phyloP scores from a whole-genome alignment of 1,139 yeast genomes.

The Candida pseudoviswanathii region DNA sequence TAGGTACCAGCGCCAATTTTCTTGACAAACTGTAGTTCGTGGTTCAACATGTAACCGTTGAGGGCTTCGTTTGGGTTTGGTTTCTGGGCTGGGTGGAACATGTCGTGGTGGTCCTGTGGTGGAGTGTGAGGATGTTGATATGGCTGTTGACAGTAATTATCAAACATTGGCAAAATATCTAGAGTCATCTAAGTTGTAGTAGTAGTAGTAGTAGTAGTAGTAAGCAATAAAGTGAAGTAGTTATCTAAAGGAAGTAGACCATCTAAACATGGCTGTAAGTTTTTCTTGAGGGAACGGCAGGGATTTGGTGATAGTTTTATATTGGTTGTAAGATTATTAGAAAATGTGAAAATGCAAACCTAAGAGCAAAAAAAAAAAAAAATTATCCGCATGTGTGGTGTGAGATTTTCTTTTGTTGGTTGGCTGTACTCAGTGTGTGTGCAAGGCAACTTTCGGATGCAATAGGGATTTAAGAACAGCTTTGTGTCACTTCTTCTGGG shows the following conservation, averaged over 20 bases:
- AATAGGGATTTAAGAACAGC: neutral
- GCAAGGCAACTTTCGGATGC: conserved; percentile 1
- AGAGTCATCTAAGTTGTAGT: conserved; percentile 18
- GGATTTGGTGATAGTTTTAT: conserved; percentile 4
- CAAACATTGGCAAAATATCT: conserved; percentile 20
- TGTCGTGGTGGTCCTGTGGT: conserved; percentile 6
- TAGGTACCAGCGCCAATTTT: conserved; percentile 90
- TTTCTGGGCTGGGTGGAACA: conserved; percentile 9
- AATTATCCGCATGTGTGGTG: conserved; percentile 5
- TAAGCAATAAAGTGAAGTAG: neutral
- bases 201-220: conserved; percentile 1
- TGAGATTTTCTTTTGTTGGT: neutral
- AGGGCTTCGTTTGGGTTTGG: conserved; percentile 20
- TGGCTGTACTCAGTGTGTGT: neutral
- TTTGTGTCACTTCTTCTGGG: neutral
- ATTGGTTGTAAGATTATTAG: conserved; percentile 4
- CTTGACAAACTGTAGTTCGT: conserved; percentile 35
- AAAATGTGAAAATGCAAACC: neutral
- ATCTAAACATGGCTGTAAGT: neutral
- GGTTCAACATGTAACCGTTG: conserved; percentile 25
- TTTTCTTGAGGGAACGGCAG: neutral
- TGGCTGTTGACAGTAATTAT: conserved; percentile 10
- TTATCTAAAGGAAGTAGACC: too few species aligned
- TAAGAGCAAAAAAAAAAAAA: neutral
- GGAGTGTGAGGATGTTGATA: conserved; percentile 2